Base-by-base conservation (phyloP, 306 rosid genomes). In the Albizia julibrissin region DNA sequence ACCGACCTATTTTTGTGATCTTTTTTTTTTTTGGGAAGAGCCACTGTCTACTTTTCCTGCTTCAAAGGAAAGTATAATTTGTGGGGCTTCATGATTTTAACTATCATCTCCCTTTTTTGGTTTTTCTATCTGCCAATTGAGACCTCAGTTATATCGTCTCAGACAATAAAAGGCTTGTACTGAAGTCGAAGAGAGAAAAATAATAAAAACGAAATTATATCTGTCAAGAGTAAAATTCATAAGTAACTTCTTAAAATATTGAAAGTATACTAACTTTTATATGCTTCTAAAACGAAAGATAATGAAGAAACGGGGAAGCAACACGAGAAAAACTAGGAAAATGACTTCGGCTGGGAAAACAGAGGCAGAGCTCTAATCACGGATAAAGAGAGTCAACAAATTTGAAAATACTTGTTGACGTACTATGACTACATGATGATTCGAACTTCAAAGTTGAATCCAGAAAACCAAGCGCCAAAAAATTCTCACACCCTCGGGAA, bases 401-500 rank as follows among this genome's bases (percentile, higher is more conserved):
- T 77, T 78, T 78, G 77, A 85, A 81, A 81, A 34, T 70, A 82
- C 50, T 47, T 10, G 72, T 61, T n/a, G 68, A 65, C 77, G 31
- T n/a, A 40, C 24, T 10, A 26, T 26, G 66, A 78, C 71, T 73
- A 27, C 19, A 43, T 34, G 58, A 26, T 12, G 44, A 49, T 24
- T 52, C 33, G 21, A 66, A 66, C 44, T 66, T 64, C 69, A 19
- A 26, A 56, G 4, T 2, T 50, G 73, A 84, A 59, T 75, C 14
- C 43, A 5, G 15, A 71, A 82, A 86, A 74, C 13, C 71, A 22
- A 33, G 80, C 37, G 52, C 21, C 81, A 44, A 77, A 15, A 26
- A 72, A 31, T n/a, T 10, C 56, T 13, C 24, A 54, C 3, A 58
- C 3, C 62, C 70, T 61, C 62, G 67, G 19, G 78, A 79, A 43